Conservation (phyloP, 2,329 filamentous ascomycete species). For the Phyllosticta capitalensis region DNA sequence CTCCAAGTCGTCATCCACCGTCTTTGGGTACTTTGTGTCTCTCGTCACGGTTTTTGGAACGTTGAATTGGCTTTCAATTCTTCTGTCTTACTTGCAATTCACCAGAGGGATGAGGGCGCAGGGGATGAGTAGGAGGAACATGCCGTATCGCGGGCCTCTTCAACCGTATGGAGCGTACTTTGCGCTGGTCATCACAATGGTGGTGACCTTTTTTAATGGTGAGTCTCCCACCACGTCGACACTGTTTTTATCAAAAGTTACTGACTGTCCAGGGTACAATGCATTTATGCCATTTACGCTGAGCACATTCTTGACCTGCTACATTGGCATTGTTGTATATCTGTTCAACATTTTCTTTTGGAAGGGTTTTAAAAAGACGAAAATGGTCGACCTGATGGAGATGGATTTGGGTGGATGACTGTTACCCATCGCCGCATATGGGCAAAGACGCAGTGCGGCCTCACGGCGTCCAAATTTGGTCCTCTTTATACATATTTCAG, state of each 20-base stretch:
- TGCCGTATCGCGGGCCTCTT: constrained; percentile 32
- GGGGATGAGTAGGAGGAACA: constrained; percentile 22
- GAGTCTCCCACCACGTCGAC: background rate
- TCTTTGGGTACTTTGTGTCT: constrained; percentile 37
- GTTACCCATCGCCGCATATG: no score
- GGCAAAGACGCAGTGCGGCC: no score
- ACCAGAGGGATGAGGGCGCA: constrained; percentile 29
- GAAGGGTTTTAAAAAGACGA: constrained; percentile 10
- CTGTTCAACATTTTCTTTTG: constrained; percentile 5
- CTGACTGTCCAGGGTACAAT: constrained; percentile 9
- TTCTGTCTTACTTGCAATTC: constrained; percentile 33
- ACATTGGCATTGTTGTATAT: constrained; percentile 27
- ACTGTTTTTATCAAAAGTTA: no score
- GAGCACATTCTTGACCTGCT: constrained; percentile 8
- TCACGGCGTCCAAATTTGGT: no score
- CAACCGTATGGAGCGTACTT: constrained; percentile 34
- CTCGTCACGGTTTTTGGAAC: constrained; percentile 36
- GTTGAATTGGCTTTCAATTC: constrained; percentile 36
- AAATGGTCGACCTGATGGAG: background rate
- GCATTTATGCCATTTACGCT: constrained; percentile 10
- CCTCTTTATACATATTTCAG: no score
- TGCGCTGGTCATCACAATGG: constrained; percentile 21
- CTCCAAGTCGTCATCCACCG: constrained; percentile 24
- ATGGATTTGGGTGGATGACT: no score
- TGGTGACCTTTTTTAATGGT: constrained; percentile 15